Evolutionary conservation across 2,329 filamentous ascomycete species (phyloP).

Genomic region (Exophiala phaeomuriformis): DNA sequence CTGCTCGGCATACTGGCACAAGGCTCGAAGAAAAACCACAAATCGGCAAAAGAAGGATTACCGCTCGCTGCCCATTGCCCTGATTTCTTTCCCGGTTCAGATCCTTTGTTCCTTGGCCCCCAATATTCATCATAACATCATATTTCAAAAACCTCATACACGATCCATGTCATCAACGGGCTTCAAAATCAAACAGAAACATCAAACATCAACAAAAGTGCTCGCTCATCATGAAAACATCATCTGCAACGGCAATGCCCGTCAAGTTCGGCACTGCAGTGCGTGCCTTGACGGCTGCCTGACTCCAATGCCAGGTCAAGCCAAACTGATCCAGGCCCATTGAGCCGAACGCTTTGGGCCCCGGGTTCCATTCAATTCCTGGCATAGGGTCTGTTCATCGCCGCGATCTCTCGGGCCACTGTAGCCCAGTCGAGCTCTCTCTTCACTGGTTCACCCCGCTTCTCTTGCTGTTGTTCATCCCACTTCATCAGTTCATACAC

Average conservation of each 20-base stretch:
- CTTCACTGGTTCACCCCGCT: conserved; percentile 41
- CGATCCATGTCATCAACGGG: too few relatives aligned
- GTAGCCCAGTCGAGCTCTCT: conserved; percentile 88
- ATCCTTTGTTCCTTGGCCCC: background rate
- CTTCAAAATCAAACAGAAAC: conserved; percentile 1
- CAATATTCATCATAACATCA: conserved; percentile 1
- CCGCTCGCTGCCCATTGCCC: background rate
- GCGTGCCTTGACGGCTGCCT: too few relatives aligned
- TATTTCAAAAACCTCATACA: background rate
- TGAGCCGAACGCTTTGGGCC: too few relatives aligned
- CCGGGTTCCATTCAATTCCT: conserved; percentile 41
- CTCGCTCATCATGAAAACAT: background rate
- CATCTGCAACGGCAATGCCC: background rate
- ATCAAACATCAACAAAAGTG: background rate
- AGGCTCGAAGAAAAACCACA: too few relatives aligned
- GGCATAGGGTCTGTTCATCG: conserved; percentile 93
- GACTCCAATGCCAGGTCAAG: too few relatives aligned
- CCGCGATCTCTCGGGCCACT: conserved; percentile 79
- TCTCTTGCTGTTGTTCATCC: conserved; percentile 63
- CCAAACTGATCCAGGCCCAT: too few relatives aligned
- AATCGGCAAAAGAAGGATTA: too few relatives aligned
- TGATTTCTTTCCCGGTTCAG: background rate
- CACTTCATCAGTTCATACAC: conserved; percentile 92
- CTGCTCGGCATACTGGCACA: too few relatives aligned
- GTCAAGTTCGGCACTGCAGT: too few relatives aligned